These are phyloP conservation scores for Ophiostoma perfectum DNA, from an alignment of 2,329 filamentous ascomycete genomes.

Conservation along the genomic window DNA sequence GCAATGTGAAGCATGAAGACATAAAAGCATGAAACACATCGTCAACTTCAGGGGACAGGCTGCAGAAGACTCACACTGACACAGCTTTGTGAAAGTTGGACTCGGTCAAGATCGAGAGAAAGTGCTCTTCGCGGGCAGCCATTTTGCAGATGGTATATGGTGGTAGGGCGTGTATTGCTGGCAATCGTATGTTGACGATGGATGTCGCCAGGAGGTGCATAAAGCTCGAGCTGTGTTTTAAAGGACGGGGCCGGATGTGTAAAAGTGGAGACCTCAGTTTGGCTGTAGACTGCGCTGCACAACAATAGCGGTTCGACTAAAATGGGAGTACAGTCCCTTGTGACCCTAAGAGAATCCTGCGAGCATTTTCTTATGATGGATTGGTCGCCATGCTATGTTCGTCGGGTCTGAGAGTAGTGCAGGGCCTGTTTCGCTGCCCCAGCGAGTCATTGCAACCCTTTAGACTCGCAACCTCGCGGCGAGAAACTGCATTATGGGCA, in stretches of 20 bases:
- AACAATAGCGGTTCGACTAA: neutral
- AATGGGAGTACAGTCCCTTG: neutral
- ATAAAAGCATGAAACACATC: neutral
- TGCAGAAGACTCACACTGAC: neutral
- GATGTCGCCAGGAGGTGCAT: neutral
- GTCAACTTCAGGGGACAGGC: too few species aligned
- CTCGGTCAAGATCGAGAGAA: conserved; percentile 1
- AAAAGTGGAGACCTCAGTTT: neutral
- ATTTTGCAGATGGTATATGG: neutral
- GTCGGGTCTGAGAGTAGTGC: too few species aligned
- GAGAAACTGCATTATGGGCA: conserved; percentile 83
- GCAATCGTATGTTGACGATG: neutral
- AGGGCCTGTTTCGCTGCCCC: too few species aligned
- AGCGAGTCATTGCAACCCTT: neutral
- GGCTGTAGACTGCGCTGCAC: neutral
- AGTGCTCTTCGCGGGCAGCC: conserved; percentile 12
- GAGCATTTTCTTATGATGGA: too few species aligned
- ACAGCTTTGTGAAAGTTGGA: neutral
- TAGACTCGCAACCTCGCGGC: conserved; percentile 51
- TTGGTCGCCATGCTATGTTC: neutral
- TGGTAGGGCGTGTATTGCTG: neutral
- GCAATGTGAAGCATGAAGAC: neutral
- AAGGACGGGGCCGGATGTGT: neutral
- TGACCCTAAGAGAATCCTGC: too few species aligned
- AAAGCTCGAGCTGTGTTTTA: neutral